These are phyloP conservation scores for Coemansia sp. DNA, from an alignment of 192 early-diverging fungal species.

Conservation along the genomic window DNA sequence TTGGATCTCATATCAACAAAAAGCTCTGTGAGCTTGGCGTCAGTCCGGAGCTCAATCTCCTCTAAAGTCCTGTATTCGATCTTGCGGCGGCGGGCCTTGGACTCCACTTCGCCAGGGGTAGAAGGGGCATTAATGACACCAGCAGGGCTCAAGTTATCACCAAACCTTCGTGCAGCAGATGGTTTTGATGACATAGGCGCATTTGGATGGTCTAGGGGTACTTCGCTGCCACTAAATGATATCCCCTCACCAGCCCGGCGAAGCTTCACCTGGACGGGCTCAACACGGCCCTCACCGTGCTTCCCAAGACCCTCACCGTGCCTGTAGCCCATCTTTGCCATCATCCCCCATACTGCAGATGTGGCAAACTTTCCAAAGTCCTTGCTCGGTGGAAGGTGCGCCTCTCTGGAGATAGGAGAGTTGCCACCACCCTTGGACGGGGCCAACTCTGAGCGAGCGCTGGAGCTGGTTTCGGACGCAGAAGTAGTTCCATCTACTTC, in stretches of 20 bases:
- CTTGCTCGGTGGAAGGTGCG: slow-evolving; percentile 15
- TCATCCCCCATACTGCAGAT: slow-evolving; percentile 72
- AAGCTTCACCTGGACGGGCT: slow-evolving; percentile 86
- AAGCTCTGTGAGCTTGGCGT: slow-evolving; percentile 24
- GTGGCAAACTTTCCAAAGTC: slow-evolving; percentile 88
- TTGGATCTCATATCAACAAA: slow-evolving; percentile 52
- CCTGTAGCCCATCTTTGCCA: slow-evolving; percentile 90
- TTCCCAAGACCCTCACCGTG: slow-evolving; percentile 87
- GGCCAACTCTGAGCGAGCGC: no score
- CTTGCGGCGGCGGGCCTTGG: background rate
- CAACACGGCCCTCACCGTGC: slow-evolving; percentile 81
- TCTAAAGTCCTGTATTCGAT: slow-evolving; percentile 39
- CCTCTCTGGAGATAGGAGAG: background rate
- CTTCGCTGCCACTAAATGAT: slow-evolving; percentile 75
- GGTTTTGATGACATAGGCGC: background rate
- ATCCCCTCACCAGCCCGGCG: slow-evolving; percentile 82
- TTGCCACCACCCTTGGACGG: background rate
- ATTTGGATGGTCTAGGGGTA: slow-evolving; percentile 31
- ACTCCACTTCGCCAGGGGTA: background rate
- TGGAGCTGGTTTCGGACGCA: background rate
- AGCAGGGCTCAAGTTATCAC: no score
- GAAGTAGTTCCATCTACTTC: slow-evolving; percentile 13
- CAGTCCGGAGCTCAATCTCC: slow-evolving; percentile 36
- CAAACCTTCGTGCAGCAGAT: background rate
- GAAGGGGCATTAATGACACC: background rate